Base-by-base conservation (phyloP, 164 flowering plant species). In the Annona squamosa region DNA sequence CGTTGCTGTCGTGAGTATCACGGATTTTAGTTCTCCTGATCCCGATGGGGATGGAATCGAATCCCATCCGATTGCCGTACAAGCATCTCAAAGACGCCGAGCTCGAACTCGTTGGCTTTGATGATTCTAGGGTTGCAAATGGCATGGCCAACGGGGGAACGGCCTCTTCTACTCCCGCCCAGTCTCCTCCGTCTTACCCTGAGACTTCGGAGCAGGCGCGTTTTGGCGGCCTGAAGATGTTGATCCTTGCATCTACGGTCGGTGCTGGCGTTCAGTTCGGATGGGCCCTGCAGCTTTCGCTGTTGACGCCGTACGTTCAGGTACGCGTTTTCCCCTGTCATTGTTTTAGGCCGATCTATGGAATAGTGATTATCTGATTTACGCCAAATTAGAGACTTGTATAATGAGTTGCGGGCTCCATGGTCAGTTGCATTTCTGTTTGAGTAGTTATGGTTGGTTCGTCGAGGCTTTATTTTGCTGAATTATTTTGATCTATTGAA, bases 261-360 rank as follows among this genome's bases (percentile, higher is more conserved):
- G 97, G 98, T 26, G 98, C 97, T 63, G 99, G 99, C 2, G 98
- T 95, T 62, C 98, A 95, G 71, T 93, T 95, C 71, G 98, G 99
- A 44, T 95, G 98, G 99, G 98, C 99, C 4, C 79, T 93, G 75
- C 98, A 93, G 80, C 93, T 95, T 13, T 93, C 98, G 1, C 97
- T 95, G 59, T 77, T 95, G 48, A 95, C 97, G 56, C 99, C 99
- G 45, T 95, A 93, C 68, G 78, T 95, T 70, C 98, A 91, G 97
- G 99, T 89, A 17, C 19, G 66, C 5, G 17, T 52, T 41, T 47
- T 26, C 16, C 65, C 57, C 66, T 52, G 46, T n/a, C 37, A 4
- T 52, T 16, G 9, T 7, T 52, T 26, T 26, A 26, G 37, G 37
- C 59, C 9, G 59, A 52, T 52, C 59, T 4, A 16, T 52, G 59